A percentile compares a stretch with the other conserved stretches of the same genome.
phyloP scores from a whole-genome alignment of 345 rosid species.

The Camelina laxa region DNA sequence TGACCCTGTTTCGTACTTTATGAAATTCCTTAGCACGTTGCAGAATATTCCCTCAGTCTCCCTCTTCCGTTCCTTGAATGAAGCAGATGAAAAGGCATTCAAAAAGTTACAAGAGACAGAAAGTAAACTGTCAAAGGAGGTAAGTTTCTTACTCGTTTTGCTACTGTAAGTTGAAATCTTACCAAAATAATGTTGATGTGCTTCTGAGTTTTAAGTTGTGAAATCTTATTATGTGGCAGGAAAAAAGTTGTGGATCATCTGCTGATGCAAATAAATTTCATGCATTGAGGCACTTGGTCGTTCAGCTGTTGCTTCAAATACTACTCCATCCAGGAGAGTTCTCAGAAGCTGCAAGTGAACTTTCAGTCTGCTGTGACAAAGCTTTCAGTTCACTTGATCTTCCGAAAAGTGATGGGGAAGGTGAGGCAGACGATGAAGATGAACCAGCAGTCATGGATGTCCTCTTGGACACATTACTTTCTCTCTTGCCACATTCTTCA shows the following conservation, averaged over 20 bases:
- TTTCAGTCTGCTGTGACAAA: constrained; percentile 85
- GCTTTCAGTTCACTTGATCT: constrained; percentile 63
- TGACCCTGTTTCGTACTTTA: constrained; percentile 83
- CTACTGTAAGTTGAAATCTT: constrained; percentile 25
- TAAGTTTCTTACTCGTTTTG: constrained; percentile 35
- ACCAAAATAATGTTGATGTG: constrained; percentile 7
- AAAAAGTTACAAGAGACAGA: constrained; percentile 76
- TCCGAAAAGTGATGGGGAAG: constrained; percentile 63
- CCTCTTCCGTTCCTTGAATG: constrained; percentile 72
- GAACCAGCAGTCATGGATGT: constrained; percentile 85
- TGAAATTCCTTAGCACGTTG: constrained; percentile 80
- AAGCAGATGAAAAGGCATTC: constrained; percentile 77
- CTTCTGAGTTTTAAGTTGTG: constrained; percentile 20
- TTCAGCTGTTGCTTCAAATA: constrained; percentile 84
- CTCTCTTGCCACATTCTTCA: constrained; percentile 88
- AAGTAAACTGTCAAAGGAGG: constrained; percentile 76
- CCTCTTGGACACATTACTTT: constrained; percentile 83
- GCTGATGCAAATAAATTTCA: constrained; percentile 57
- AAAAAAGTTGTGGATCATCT: constrained; percentile 58
- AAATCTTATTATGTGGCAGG: constrained; percentile 56
- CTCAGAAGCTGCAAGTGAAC: constrained; percentile 74
- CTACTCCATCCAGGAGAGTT: constrained; percentile 90
- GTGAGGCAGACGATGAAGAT: constrained; percentile 60
- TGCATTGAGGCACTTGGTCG: constrained; percentile 77
- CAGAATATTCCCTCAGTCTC: constrained; percentile 95